Conservation (phyloP, 148 eudicot genomes). For the Drosera capensis region DNA sequence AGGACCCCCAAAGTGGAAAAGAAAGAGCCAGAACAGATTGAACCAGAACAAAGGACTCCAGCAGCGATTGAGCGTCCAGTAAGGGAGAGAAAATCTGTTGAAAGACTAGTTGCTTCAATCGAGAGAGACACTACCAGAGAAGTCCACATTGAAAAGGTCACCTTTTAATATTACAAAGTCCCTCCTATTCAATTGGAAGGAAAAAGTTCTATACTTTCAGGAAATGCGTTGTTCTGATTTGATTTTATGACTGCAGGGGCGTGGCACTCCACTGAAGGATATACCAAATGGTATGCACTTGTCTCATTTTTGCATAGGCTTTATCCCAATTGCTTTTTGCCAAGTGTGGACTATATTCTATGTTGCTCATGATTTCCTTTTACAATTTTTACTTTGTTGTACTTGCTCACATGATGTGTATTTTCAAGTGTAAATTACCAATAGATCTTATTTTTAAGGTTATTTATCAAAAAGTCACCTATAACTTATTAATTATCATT, state of each 20-base stretch:
- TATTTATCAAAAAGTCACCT: no score
- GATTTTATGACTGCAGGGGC: slow-evolving; percentile 56
- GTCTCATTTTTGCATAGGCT: background rate
- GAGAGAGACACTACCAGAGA: slow-evolving; percentile 59
- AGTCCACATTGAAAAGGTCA: slow-evolving; percentile 59
- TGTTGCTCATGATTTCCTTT: background rate
- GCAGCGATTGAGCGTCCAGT: slow-evolving; percentile 59
- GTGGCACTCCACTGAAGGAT: slow-evolving; percentile 73
- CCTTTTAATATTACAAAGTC: slow-evolving; percentile 3
- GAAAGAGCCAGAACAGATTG: slow-evolving; percentile 28
- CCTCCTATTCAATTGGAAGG: no score
- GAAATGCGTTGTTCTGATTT: slow-evolving; percentile 4
- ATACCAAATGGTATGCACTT: slow-evolving; percentile 68
- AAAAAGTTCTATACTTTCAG: no score
- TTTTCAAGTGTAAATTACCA: no score
- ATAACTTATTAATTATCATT: no score
- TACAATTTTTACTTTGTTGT: background rate
- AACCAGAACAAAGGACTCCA: slow-evolving; percentile 52
- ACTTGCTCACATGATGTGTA: no score
- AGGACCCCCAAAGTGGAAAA: slow-evolving; percentile 17
- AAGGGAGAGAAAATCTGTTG: slow-evolving; percentile 87
- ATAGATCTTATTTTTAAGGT: no score
- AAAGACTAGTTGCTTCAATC: slow-evolving; percentile 74
- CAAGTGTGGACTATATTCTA: no score
- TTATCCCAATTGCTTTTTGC: no score